Conservation (phyloP, 179 eudicot species). For the Corrigiola litoralis region DNA sequence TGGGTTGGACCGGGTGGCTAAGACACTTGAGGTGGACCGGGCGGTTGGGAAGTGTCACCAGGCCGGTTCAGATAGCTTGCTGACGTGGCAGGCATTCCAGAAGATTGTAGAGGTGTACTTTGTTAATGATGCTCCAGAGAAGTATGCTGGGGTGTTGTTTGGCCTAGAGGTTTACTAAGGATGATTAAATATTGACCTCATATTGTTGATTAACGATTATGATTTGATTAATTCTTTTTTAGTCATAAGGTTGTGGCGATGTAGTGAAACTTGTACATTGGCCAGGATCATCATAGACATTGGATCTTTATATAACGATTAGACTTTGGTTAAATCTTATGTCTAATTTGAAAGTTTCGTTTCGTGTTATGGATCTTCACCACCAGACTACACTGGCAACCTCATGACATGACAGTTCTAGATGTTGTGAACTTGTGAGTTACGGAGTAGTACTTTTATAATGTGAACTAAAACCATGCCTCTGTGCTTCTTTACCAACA, state of each 20-base stretch:
- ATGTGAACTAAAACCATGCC: too few species aligned
- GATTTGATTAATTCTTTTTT: slow-evolving; percentile 15
- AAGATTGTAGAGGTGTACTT: slow-evolving; percentile 43
- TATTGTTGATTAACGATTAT: slow-evolving; percentile 3
- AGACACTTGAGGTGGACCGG: slow-evolving; percentile 28
- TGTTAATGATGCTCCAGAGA: slow-evolving; percentile 23
- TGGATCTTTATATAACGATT: neutral
- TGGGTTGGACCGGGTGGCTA: slow-evolving; percentile 41
- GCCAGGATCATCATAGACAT: neutral
- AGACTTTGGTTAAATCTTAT: neutral
- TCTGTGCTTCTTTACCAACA: too few species aligned
- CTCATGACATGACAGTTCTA: too few species aligned
- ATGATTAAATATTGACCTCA: neutral
- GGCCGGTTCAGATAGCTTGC: slow-evolving; percentile 57
- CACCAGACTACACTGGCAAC: too few species aligned
- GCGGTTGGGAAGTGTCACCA: slow-evolving; percentile 51
- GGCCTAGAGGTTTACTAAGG: slow-evolving; percentile 24
- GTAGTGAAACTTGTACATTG: slow-evolving; percentile 11
- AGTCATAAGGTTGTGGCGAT: neutral
- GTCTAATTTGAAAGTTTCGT: neutral
- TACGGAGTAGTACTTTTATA: too few species aligned
- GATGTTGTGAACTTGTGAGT: too few species aligned
- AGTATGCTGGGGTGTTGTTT: slow-evolving; percentile 28
- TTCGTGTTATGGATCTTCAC: too few species aligned
- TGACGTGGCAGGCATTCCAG: slow-evolving; percentile 41